Percentiles rank a stretch among this genome's conserved stretches.
These are phyloP conservation scores for Phytophthora capsici DNA, from an alignment of 352 stramenopile species.

Conservation along the genomic window DNA sequence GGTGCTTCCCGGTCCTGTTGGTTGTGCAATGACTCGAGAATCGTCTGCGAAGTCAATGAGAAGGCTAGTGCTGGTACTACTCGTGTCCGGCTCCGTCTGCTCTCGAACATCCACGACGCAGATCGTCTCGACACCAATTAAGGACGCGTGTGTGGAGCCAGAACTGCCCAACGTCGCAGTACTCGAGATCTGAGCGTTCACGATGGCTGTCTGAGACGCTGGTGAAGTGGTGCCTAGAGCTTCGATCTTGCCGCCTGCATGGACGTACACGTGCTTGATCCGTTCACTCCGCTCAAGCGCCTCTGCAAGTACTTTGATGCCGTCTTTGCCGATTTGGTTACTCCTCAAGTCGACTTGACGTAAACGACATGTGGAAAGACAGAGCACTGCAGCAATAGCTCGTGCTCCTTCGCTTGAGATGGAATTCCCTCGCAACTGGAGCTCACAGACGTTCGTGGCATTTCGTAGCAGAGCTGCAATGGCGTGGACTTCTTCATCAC, in stretches of 20 bases:
- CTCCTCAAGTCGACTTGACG: slow-evolving; percentile 91
- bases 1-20: slow-evolving; percentile 38
- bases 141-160: slow-evolving; percentile 28
- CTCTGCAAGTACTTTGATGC: slow-evolving; percentile 93
- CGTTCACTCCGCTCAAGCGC: slow-evolving; percentile 93
- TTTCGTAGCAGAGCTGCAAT: slow-evolving; percentile 94
- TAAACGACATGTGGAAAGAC: slow-evolving; percentile 73
- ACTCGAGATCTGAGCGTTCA: slow-evolving; percentile 60
- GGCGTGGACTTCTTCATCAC: slow-evolving; percentile 96
- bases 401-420: slow-evolving; percentile 93
- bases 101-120: slow-evolving; percentile 95
- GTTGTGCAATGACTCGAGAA: slow-evolving; percentile 18
- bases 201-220: slow-evolving; percentile 36
- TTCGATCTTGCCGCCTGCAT: slow-evolving; percentile 96
- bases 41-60: slow-evolving; percentile 37
- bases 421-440: slow-evolving; percentile 92
- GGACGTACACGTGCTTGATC: slow-evolving; percentile 96
- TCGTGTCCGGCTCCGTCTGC: slow-evolving; percentile 50
- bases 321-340: slow-evolving; percentile 93
- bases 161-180: slow-evolving; percentile 34
- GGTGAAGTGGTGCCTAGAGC: slow-evolving; percentile 82
- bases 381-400: slow-evolving; percentile 93
- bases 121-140: slow-evolving; percentile 93
- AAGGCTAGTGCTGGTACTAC: slow-evolving; percentile 30
- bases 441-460: slow-evolving; percentile 89